phyloP scores from a whole-genome alignment of 164 flowering plant species.

The Vitis labrusca region DNA sequence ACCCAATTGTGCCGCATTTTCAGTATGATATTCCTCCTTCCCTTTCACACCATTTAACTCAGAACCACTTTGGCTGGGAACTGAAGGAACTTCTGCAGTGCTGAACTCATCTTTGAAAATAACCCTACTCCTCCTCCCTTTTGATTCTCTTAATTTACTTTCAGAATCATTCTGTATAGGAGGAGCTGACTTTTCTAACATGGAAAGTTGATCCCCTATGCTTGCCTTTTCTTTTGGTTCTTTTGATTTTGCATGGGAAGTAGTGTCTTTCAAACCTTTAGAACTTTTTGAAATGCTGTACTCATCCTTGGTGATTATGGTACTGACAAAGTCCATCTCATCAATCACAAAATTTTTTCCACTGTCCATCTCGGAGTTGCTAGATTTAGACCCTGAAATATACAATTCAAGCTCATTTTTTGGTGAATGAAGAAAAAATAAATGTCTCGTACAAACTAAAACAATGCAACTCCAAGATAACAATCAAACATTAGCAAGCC shows the following conservation, averaged over 20 bases:
- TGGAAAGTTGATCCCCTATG: conserved; percentile 7
- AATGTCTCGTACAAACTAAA: background rate
- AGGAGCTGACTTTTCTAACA: conserved; percentile 18
- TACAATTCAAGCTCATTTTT: conserved; percentile 14
- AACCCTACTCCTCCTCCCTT: conserved; percentile 11
- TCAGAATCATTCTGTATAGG: conserved; percentile 1
- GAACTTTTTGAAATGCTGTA: background rate
- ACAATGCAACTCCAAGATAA: background rate
- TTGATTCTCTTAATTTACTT: conserved; percentile 18
- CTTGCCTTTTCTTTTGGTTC: conserved; percentile 18
- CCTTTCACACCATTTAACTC: conserved; percentile 11
- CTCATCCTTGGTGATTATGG: conserved; percentile 50
- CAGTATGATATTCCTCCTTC: conserved; percentile 14
- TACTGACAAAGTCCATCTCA: conserved; percentile 55
- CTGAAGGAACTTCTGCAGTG: conserved; percentile 13
- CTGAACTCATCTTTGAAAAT: conserved; percentile 8
- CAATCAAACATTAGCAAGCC: no score
- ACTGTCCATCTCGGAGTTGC: conserved; percentile 6
- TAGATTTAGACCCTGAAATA: conserved; percentile 48
- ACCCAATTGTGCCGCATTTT: conserved; percentile 19
- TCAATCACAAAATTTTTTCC: conserved; percentile 19
- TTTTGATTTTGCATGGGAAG: conserved; percentile 13
- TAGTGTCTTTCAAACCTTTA: conserved; percentile 3
- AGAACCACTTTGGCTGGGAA: conserved; percentile 17
- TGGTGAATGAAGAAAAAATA: background rate